Evolutionary conservation across 768 basidiomycete species (phyloP), one percentile per base, ranked within the genome.

Genomic region (Gloeopeniophorella convolvens): DNA sequence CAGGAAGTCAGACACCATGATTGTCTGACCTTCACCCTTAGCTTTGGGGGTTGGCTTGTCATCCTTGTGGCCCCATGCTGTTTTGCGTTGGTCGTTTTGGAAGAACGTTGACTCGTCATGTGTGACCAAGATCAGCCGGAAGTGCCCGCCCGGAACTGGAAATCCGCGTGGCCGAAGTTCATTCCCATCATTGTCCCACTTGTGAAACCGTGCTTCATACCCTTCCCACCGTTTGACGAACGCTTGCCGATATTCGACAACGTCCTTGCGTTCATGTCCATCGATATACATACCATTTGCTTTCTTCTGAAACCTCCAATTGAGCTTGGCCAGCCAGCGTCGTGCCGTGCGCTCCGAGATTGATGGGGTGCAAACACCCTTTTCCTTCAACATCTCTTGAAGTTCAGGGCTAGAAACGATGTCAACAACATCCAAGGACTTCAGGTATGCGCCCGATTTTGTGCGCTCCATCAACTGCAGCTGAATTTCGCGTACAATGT

Each of bases 241-340:
- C 0, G 30, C 32, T 15, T 69, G 50, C 0, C 60, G 57, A 37
- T 73, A 70, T 20, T 61, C 57, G 39, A 60, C 65, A 35, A 69
- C 68, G 69, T 65, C 67, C 16, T 46, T 62, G n/a, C 53, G 57
- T 54, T 72, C 66, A 50, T 73, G 66, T 0, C 70, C 69, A 59
- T 71, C 69, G 18, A 63, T 56, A 55, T 56, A 70, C 45, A 71
- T 63, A 57, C 54, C 0, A 59, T 34, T 5, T 61, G 18, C 9
- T 60, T 64, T 28, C 4, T 61, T 23, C 5, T 62, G 64, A 39
- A 60, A 60, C 1, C 58, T 24, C 63, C 67, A 73, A 0, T 60
- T 65, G 4, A 75, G 48, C 31, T 63, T 61, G 3, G 59, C 42
- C 33, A 77, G 58, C 72, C 75, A 76, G 1, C 55, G 53, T 9